Evolutionary conservation across 371 early-diverging fungal genomes (phyloP), one percentile per base, ranked within the genome.

Genomic region (Ordospora colligata): DNA sequence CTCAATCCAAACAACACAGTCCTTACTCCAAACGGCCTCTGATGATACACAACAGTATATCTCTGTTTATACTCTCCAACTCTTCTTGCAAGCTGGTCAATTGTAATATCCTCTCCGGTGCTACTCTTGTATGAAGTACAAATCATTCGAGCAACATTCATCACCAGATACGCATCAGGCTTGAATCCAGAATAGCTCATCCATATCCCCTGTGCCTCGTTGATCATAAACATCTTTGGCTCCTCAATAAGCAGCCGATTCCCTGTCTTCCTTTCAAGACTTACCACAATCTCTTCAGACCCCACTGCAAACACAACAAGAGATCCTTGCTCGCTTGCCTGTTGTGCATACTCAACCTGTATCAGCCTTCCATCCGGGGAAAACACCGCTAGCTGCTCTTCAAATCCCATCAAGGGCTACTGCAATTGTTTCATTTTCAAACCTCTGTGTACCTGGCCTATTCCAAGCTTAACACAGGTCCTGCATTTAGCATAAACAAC

Each of bases 261-360:
- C 25, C 89, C 92, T 1, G 93, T 88, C 84, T 93, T 95, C 87
- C 92, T 94, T 84, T 97, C 99, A 21, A 96, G 75, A 37, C 80
- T 75, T 12, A 86, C 69, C 45, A 37, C 23, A 21, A 86, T 75
- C n/a, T 63, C 69, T 1, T 77, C 69, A 9, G 23, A 52, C 10
- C 53, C 51, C 12, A 69, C 69, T 21, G 62, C 70, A 71, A 83
- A 82, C n/a, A 80, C 73, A 19, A 84, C 79, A 12, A 77, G 73
- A 44, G 93, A 93, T 69, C 98, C 98, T 84, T 93, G 95, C 80
- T 93, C 88, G 62, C 95, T 93, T 44, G 98, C 97, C 81, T 97
- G 95, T 74, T 94, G 90, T 54, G 99, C 99, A 85, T 97, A 97
- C 87, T 99, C 98, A 71, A 99, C 98, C 88, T 97, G 99, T 85